phyloP scores from a whole-genome alignment of 2,329 filamentous ascomycete species.

The Pyrenochaeta sp. region DNA sequence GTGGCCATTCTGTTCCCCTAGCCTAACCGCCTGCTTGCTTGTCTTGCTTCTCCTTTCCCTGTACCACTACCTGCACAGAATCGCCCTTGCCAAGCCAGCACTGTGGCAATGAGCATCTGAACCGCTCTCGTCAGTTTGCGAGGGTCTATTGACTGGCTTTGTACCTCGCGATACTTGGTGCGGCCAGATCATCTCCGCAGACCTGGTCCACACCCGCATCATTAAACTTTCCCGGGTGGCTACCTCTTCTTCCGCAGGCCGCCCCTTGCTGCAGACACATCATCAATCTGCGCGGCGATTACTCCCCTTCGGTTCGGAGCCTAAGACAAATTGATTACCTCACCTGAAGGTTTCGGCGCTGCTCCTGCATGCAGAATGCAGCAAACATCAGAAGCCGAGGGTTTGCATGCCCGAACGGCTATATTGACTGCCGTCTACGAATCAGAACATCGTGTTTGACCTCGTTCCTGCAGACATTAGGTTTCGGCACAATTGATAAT shows the following conservation, averaged over 20 bases:
- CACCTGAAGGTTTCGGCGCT: neutral
- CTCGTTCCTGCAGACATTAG: neutral
- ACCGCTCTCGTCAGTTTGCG: conserved; percentile 1
- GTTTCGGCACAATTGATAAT: neutral
- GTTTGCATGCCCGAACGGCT: neutral
- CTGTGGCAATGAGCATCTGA: conserved; percentile 1
- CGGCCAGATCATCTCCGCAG: conserved; percentile 14
- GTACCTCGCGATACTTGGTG: neutral
- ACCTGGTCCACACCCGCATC: conserved; percentile 15
- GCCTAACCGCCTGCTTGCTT: conserved; percentile 25
- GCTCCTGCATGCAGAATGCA: conserved; percentile 2
- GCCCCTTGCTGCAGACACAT: conserved; percentile 8
- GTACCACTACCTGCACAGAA: conserved; percentile 10
- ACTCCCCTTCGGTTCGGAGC: conserved; percentile 8
- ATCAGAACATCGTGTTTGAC: neutral
- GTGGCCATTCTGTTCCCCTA: conserved; percentile 22
- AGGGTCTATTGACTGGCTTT: conserved; percentile 1
- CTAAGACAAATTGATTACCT: conserved; percentile 6
- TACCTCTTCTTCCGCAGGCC: conserved; percentile 11
- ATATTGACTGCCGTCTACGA: conserved; percentile 1
- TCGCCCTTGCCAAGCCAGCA: conserved; percentile 4
- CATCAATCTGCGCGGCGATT: conserved; percentile 1
- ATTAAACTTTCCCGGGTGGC: conserved; percentile 17
- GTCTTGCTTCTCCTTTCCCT: conserved; percentile 23
- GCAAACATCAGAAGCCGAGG: conserved; percentile 4